These are phyloP conservation scores for Rhynchospora breviuscula DNA, from an alignment of 176 grass and related monocot species.

Conservation along the genomic window DNA sequence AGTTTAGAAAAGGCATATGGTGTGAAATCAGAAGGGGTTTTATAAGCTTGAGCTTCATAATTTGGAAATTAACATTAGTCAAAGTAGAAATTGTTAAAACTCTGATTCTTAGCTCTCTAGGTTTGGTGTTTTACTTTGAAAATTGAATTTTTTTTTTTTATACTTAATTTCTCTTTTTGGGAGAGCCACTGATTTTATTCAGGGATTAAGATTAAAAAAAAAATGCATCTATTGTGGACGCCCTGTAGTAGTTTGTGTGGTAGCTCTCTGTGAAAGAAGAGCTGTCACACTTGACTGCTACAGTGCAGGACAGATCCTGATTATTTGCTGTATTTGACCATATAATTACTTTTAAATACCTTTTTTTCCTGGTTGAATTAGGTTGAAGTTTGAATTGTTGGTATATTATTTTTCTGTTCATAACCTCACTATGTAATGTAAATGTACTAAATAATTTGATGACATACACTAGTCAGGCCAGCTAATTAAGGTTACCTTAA, in stretches of 20 bases:
- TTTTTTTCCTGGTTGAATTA: not conserved
- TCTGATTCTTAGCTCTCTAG: not conserved
- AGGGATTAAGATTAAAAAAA: slow-evolving; percentile 1
- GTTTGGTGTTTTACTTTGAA: not conserved
- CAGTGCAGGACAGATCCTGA: not conserved
- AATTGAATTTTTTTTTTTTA: not conserved
- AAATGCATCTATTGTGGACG: not conserved
- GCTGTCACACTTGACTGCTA: not conserved
- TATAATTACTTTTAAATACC: not conserved
- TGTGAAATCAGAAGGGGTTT: not conserved
- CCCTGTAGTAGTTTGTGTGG: not conserved
- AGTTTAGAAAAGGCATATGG: not conserved
- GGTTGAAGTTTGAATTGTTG: not conserved
- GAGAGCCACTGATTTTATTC: not conserved
- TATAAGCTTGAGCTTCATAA: slow-evolving; percentile 5
- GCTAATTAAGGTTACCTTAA: not conserved
- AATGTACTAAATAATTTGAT: not conserved
- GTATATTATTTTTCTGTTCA: not conserved
- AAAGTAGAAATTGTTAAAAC: not conserved
- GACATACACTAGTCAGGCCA: not conserved
- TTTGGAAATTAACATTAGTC: not conserved
- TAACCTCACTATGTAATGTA: not conserved
- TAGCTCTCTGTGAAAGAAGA: not conserved
- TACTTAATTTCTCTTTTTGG: not conserved
- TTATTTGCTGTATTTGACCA: not conserved